Percentiles rank a stretch among this genome's conserved stretches.
phyloP scores from a whole-genome alignment of 1,284 basidiomycete species.

The Fomitiporia mediterranea region DNA sequence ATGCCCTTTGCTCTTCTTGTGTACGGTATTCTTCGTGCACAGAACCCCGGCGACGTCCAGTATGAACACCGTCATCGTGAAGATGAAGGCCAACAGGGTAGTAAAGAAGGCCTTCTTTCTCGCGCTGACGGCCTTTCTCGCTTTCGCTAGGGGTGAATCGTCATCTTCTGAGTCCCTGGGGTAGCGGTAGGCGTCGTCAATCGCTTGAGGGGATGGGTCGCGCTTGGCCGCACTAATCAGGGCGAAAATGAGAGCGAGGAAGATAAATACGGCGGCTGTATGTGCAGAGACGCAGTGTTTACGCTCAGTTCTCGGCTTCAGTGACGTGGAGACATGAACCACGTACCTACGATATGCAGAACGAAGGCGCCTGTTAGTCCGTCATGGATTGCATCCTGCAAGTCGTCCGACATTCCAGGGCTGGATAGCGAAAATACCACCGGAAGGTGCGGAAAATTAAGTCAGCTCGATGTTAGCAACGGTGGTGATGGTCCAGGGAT shows the following conservation, averaged over 20 bases:
- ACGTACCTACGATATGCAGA: constrained; percentile 8
- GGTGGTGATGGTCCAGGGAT: neutral
- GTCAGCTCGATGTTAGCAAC: neutral
- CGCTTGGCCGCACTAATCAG: neutral
- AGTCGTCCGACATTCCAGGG: neutral
- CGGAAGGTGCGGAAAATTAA: neutral
- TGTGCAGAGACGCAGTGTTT: no score
- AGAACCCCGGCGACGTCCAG: constrained; percentile 6
- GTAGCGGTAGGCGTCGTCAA: neutral
- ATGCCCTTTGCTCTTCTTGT: neutral
- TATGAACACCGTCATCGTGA: neutral
- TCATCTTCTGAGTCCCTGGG: neutral
- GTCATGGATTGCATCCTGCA: neutral
- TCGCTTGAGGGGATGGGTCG: neutral
- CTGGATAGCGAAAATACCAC: neutral
- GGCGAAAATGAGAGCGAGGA: neutral
- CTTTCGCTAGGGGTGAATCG: neutral
- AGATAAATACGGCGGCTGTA: neutral
- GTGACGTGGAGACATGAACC: neutral
- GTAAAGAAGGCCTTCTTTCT: neutral
- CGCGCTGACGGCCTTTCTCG: neutral
- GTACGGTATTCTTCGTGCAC: neutral
- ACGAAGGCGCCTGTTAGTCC: neutral
- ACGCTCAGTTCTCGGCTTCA: neutral
- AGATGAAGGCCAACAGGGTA: neutral